Evolutionary conservation across 2,329 filamentous ascomycete species (phyloP), one percentile per base, ranked within the genome.

Genomic region (Neonectria ditissima): DNA sequence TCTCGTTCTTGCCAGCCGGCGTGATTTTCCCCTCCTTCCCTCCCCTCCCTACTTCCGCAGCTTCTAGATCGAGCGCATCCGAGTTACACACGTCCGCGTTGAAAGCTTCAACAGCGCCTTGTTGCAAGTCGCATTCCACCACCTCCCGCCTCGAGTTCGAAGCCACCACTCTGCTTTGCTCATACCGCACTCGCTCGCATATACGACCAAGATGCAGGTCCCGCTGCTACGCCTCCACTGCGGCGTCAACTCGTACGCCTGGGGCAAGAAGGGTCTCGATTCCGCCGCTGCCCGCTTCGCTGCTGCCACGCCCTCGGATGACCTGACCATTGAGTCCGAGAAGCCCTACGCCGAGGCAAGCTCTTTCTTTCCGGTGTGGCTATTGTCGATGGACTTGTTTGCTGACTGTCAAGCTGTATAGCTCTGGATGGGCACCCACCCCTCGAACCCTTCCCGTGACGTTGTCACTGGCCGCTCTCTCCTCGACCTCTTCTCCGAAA

Each of bases 351-450:
- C 96, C 52, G 96, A 98, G 87, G 94, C 94, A 77, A 41, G 80
- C 34, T 43, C 47, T 48, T 8, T 28, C 26, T 20, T 26, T 24
- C 14, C 5, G 26, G 4, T 8, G n/a, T 0, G 6, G 7, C 30
- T 5, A 18, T 48, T 11, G 5, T 3, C 1, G n/a, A 20, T 32
- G 28, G n/a, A 22, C 28, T 45, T 22, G 14, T 22, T 7, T 45
- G 7, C 47, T 28, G n/a, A 52, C 28, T 10, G 22, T 53, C 57
- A 66, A 24, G 55, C 16, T 6, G 9, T 28, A 4, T 71, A 97
- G 94, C 84, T 99, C 74, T 99, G 96, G 96, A 99, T 99, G 96
- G 96, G 96, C 75, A 97, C 95, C 1, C 96, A 99, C 75, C 94
- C 95, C 47, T 97, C 93, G 48, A 94, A 97, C 74, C 96, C 96